These are phyloP conservation scores for Ceratocystis diversiconidia DNA, from an alignment of 2,329 filamentous ascomycete species.

Conservation along the genomic window DNA sequence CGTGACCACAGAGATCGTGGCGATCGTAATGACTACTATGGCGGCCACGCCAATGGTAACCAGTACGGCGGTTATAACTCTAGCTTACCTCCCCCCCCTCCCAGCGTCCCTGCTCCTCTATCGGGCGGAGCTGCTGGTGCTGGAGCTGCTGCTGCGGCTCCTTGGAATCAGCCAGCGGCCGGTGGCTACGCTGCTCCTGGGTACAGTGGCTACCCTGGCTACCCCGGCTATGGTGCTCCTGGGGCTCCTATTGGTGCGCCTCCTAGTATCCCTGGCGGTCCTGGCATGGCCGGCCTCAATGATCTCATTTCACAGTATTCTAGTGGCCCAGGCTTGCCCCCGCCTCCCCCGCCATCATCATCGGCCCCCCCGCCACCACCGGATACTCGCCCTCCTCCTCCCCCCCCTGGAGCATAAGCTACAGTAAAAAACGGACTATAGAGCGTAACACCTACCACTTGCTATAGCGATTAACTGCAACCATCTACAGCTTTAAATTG, in stretches of 20 bases:
- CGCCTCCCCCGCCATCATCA: conserved; percentile 44
- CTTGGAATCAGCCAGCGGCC: conserved; percentile 44
- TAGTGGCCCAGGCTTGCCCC: conserved; percentile 34
- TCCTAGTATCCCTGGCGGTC: conserved; percentile 35
- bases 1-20: conserved; percentile 14
- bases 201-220: conserved; percentile 39
- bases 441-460: neutral
- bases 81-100: conserved; percentile 18
- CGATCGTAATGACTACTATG: conserved; percentile 20
- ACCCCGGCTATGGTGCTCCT: conserved; percentile 38
- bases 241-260: conserved; percentile 39
- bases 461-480: conserved; percentile 1
- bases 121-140: conserved; percentile 25
- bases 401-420: conserved; percentile 38
- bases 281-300: conserved; percentile 35
- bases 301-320: conserved; percentile 55
- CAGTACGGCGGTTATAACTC: conserved; percentile 7
- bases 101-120: conserved; percentile 23
- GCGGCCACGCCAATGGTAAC: conserved; percentile 23
- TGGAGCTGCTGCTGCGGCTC: conserved; percentile 26
- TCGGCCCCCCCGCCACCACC: conserved; percentile 44
- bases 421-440: neutral
- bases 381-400: conserved; percentile 47
- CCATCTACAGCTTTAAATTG: neutral
- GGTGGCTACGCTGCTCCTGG: conserved; percentile 31